Percentiles rank a stretch among this genome's conserved stretches.
Conservation (phyloP, 345 rosid species). For the Lepidium didymum region DNA sequence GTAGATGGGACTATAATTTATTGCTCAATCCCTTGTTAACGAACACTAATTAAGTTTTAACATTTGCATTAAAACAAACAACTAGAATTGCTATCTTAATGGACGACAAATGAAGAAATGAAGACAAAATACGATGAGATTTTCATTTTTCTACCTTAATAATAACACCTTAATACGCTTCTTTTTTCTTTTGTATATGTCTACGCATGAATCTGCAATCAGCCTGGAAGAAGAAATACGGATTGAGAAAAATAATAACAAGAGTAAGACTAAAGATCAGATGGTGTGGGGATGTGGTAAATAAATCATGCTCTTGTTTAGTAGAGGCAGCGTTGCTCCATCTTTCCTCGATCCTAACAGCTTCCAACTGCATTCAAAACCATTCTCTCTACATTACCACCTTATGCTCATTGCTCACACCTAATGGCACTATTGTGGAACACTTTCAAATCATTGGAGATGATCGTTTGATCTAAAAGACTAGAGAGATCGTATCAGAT, state of each 20-base stretch:
- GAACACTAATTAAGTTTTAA: too few species aligned
- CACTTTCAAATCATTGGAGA: background rate
- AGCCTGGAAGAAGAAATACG: background rate
- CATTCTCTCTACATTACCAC: background rate
- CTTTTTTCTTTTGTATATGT: too few species aligned
- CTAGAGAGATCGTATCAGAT: background rate
- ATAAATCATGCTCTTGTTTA: constrained; percentile 74
- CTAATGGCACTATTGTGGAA: background rate
- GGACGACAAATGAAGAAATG: background rate
- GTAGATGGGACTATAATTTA: too few species aligned
- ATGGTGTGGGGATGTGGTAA: constrained; percentile 11
- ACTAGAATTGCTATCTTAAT: background rate
- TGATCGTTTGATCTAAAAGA: background rate
- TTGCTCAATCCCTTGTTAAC: too few species aligned
- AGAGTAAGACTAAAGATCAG: constrained; percentile 23
- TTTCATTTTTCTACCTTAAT: background rate
- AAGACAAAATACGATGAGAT: background rate
- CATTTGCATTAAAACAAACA: too few species aligned
- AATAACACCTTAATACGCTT: background rate
- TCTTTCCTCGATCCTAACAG: constrained; percentile 67
- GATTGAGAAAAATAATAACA: background rate
- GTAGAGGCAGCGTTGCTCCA: constrained; percentile 62
- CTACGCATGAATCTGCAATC: constrained; percentile 1
- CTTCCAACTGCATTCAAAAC: constrained; percentile 49
- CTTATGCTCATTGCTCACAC: background rate